Evolutionary conservation across 495 filamentous ascomycete species (phyloP).

Genomic region (Halenospora varia): DNA sequence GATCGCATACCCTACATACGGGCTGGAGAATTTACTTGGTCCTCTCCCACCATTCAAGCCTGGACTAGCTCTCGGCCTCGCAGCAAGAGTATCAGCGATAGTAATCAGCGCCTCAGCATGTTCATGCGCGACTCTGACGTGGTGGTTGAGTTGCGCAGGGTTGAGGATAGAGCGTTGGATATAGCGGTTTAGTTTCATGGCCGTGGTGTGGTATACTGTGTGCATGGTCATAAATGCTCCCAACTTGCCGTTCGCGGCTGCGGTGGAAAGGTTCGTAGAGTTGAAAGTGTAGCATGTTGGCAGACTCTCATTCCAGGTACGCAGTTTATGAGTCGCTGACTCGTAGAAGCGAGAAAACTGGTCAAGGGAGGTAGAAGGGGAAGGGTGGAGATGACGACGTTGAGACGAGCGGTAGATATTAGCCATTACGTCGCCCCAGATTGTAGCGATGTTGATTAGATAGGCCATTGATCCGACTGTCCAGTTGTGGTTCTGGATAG

Average conservation of each 20-base stretch:
- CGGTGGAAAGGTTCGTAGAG: conserved; percentile 44
- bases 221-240: conserved; percentile 57
- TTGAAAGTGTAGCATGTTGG: conserved; percentile 41
- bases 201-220: conserved; percentile 54
- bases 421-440: conserved; percentile 61
- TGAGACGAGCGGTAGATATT: conserved; percentile 52
- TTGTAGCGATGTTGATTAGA: conserved; percentile 53
- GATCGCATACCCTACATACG: conserved; percentile 41
- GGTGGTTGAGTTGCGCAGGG: conserved; percentile 28
- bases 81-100: conserved; percentile 21
- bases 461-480: conserved; percentile 54
- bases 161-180: conserved; percentile 38
- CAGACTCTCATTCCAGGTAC: conserved; percentile 45
- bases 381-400: too few relatives aligned
- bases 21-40: conserved; percentile 32
- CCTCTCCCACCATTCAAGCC: conserved; percentile 22
- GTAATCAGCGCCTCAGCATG: conserved; percentile 41
- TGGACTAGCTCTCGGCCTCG: conserved; percentile 1
- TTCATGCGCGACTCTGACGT: conserved; percentile 36
- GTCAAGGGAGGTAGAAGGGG: too few relatives aligned
- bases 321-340: conserved; percentile 43
- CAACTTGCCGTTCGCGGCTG: conserved; percentile 39
- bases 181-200: conserved; percentile 61
- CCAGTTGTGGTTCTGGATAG: conserved; percentile 16
- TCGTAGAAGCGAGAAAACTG: conserved; percentile 49